These are phyloP conservation scores for Rhizoclosmatium globosum DNA, from an alignment of 192 early-diverging fungal genomes.

Conservation along the genomic window DNA sequence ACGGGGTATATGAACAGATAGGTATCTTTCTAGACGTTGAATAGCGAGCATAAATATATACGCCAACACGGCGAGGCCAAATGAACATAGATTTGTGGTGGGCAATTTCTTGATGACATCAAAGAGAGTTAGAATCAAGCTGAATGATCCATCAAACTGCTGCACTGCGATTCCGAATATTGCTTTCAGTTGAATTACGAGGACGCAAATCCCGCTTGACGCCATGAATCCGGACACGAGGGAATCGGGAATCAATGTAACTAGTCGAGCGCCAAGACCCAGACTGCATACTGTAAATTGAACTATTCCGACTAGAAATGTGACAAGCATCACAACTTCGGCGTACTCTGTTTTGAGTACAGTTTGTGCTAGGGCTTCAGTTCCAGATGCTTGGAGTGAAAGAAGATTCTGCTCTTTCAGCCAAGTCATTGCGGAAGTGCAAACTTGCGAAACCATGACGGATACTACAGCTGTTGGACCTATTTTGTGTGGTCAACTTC, in stretches of 20 bases:
- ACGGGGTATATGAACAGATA: neutral
- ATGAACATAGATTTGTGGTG: neutral
- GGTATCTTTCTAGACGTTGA: neutral
- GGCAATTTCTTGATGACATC: constrained; percentile 6
- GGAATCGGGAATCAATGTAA: constrained; percentile 13
- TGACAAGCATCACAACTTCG: constrained; percentile 11
- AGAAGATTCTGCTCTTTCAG: neutral
- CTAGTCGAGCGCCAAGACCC: constrained; percentile 5
- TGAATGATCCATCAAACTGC: constrained; percentile 16
- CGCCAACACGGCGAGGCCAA: neutral
- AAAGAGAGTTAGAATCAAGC: constrained; percentile 12
- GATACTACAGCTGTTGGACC: constrained; percentile 29
- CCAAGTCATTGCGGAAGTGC: neutral
- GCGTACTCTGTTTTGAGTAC: neutral
- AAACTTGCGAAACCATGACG: constrained; percentile 26
- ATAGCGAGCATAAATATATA: neutral
- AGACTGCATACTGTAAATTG: constrained; percentile 14
- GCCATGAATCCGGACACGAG: constrained; percentile 31
- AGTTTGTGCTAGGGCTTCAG: neutral
- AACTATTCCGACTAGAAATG: constrained; percentile 10
- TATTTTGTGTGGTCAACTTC: neutral
- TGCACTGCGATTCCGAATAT: constrained; percentile 13
- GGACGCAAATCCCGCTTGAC: constrained; percentile 4
- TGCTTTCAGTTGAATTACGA: constrained; percentile 20
- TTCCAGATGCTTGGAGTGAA: neutral